A percentile compares a stretch with the other conserved stretches of the same genome.
Evolutionary conservation across 2,329 filamentous ascomycete species (phyloP).

Genomic region (Fusarium liriodendri): DNA sequence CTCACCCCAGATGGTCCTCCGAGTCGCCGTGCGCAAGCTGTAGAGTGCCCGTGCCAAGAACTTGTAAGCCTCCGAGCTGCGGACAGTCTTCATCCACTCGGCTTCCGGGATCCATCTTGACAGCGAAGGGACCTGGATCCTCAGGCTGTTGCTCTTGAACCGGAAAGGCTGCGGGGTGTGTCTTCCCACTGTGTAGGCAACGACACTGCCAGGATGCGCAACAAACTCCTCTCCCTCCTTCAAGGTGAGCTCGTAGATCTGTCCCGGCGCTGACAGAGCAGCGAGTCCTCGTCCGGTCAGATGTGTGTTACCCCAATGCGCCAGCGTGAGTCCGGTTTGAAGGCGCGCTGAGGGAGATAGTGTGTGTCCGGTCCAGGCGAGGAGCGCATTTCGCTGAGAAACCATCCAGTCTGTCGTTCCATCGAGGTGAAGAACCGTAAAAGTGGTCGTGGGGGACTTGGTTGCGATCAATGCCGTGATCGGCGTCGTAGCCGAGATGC

Average conservation of each 20-base stretch:
- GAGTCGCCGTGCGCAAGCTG: conserved; percentile 77
- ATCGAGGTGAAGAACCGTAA: conserved; percentile 89
- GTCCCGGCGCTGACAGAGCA: conserved; percentile 85
- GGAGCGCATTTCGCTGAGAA: conserved; percentile 83
- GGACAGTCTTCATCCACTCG: conserved; percentile 79
- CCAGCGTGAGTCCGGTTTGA: conserved; percentile 78
- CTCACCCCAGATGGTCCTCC: conserved; percentile 93
- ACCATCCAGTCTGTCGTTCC: conserved; percentile 97
- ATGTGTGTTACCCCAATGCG: conserved; percentile 92
- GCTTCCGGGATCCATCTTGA: conserved; percentile 75
- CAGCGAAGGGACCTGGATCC: conserved; percentile 80
- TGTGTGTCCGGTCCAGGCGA: conserved; percentile 97
- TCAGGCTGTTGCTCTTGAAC: conserved; percentile 80
- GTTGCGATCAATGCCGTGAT: conserved; percentile 90
- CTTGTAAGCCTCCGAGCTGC: conserved; percentile 79
- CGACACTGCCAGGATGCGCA: conserved; percentile 89
- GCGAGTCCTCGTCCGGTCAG: conserved; percentile 89
- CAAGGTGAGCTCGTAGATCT: conserved; percentile 87
- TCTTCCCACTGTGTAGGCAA: conserved; percentile 86
- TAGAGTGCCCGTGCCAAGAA: conserved; percentile 73
- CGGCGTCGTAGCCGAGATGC: conserved; percentile 87
- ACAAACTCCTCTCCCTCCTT: conserved; percentile 89
- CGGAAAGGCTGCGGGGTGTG: conserved; percentile 85
- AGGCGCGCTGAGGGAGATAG: conserved; percentile 80
- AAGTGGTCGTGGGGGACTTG: conserved; percentile 86